Percentiles rank a stretch among this genome's conserved stretches.
phyloP scores from a whole-genome alignment of 257 asterid species.

The Cordia subcordata region DNA sequence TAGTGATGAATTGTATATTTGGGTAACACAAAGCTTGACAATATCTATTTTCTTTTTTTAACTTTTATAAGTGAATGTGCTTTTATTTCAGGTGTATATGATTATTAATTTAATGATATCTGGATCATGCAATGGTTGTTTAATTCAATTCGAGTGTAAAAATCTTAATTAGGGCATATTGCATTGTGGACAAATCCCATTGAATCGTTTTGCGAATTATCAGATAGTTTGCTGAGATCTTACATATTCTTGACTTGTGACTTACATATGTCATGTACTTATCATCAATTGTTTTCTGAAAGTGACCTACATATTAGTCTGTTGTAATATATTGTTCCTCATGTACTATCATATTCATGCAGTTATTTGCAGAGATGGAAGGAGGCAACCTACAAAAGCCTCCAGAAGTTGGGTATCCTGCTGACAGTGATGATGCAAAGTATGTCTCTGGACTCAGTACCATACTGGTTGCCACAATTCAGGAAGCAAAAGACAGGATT shows the following conservation, averaged over 20 bases:
- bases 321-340: no score
- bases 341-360: neutral
- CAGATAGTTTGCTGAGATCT: no score
- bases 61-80: neutral
- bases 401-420: slow-evolving; percentile 34
- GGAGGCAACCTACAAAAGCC: slow-evolving; percentile 30
- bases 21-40: no score
- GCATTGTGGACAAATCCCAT: neutral
- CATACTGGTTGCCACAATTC: slow-evolving; percentile 74
- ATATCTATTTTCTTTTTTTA: no score
- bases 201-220: no score
- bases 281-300: no score
- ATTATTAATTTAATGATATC: neutral
- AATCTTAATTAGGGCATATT: neutral
- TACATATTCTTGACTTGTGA: no score
- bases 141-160: neutral
- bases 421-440: slow-evolving; percentile 47
- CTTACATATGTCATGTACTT: no score
- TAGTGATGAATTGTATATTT: no score
- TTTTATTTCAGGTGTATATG: neutral
- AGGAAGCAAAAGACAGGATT: slow-evolving; percentile 86
- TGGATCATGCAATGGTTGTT: no score
- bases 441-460: slow-evolving; percentile 74
- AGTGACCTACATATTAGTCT: no score
- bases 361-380: slow-evolving; percentile 40